These are phyloP conservation scores for Fusarium scirpi DNA, from an alignment of 2,329 filamentous ascomycete species.

Conservation along the genomic window DNA sequence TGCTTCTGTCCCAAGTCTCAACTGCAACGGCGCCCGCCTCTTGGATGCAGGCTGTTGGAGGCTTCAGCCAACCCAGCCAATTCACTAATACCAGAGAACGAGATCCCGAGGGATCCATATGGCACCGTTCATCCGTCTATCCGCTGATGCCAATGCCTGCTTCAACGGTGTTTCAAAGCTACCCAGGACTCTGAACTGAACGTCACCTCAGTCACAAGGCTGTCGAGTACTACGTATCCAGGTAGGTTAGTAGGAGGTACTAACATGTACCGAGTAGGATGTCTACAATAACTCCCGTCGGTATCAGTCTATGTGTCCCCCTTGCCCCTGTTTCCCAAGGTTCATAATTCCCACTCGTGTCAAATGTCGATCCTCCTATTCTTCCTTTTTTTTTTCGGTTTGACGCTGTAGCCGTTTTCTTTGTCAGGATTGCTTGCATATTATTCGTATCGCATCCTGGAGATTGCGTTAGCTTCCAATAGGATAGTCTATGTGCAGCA, in stretches of 20 bases:
- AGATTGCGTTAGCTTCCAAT: not conserved
- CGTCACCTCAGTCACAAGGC: constrained; percentile 32
- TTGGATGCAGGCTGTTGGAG: constrained; percentile 32
- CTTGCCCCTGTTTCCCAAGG: constrained; percentile 16
- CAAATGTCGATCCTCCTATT: constrained; percentile 41
- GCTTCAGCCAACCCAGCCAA: constrained; percentile 39
- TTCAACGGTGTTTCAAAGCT: constrained; percentile 37
- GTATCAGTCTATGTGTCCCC: not conserved
- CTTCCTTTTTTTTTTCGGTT: constrained; percentile 2
- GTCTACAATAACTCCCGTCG: not conserved
- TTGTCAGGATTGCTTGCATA: constrained; percentile 4
- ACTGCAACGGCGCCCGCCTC: constrained; percentile 35
- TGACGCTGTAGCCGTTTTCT: constrained; percentile 36
- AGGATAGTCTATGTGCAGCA: not conserved
- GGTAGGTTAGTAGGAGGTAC: not conserved
- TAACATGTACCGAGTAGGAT: not conserved
- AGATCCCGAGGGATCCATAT: constrained; percentile 3
- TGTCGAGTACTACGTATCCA: constrained; percentile 2
- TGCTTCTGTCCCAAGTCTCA: constrained; percentile 4
- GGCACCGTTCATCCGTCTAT: not conserved
- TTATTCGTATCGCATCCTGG: not conserved
- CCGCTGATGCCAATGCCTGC: constrained; percentile 10
- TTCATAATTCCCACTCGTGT: constrained; percentile 23
- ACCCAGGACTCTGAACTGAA: constrained; percentile 20
- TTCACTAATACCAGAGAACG: not conserved